phyloP scores from a whole-genome alignment of 1,284 basidiomycete genomes.

The Amylostereum areolatum region DNA sequence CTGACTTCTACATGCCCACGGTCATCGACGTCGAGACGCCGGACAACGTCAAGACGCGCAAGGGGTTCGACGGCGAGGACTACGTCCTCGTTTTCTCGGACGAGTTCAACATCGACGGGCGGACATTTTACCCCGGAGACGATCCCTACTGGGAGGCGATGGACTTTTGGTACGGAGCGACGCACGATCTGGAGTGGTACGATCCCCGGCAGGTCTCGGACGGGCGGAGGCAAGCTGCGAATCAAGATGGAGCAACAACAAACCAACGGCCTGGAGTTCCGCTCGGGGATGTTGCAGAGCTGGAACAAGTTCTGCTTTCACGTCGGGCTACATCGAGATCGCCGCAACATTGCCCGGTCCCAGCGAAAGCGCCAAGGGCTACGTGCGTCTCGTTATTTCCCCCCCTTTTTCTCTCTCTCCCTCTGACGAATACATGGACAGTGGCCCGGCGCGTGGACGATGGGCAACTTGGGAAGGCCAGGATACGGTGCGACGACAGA shows the following conservation, averaged over 20 bases:
- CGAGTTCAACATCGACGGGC: slow-evolving; percentile 74
- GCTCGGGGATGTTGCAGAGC: slow-evolving; percentile 53
- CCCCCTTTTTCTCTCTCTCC: slow-evolving; percentile 1
- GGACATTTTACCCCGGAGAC: slow-evolving; percentile 65
- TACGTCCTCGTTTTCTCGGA: slow-evolving; percentile 74
- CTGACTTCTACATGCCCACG: slow-evolving; percentile 44
- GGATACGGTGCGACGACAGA: slow-evolving; percentile 81
- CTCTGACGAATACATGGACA: slow-evolving; percentile 18
- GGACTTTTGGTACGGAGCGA: slow-evolving; percentile 67
- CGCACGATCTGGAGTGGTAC: slow-evolving; percentile 73
- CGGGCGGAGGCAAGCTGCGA: slow-evolving; percentile 61
- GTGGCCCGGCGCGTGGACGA: slow-evolving; percentile 80
- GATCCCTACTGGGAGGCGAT: slow-evolving; percentile 73
- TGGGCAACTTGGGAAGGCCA: slow-evolving; percentile 86
- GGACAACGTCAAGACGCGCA: slow-evolving; percentile 43
- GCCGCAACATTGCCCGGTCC: slow-evolving; percentile 28
- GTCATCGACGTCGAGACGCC: slow-evolving; percentile 72
- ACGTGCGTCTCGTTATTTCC: neutral
- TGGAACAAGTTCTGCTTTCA: slow-evolving; percentile 92
- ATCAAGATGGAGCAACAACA: slow-evolving; percentile 60
- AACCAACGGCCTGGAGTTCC: slow-evolving; percentile 66
- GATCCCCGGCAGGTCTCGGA: slow-evolving; percentile 73
- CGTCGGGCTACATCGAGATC: slow-evolving; percentile 66
- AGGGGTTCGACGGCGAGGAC: slow-evolving; percentile 56
- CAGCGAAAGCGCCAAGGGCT: neutral